These are phyloP conservation scores for Ramalina intermedia DNA, from an alignment of 495 filamentous ascomycete species.

Conservation along the genomic window DNA sequence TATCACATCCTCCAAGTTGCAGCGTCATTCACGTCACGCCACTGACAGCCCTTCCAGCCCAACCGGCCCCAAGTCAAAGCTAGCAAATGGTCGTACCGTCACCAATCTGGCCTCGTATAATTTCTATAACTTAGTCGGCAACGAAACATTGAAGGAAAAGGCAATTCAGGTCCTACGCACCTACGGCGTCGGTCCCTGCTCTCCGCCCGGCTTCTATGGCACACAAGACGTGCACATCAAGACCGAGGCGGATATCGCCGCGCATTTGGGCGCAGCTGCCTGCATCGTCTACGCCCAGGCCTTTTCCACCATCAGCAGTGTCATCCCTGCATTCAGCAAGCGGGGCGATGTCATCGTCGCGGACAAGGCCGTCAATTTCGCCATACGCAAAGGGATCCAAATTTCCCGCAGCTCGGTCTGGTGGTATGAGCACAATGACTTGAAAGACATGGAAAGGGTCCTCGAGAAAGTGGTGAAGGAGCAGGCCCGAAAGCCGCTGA, in stretches of 20 bases:
- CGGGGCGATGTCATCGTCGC: conserved; percentile 95
- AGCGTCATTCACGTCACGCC: neutral
- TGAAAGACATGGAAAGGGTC: conserved; percentile 81
- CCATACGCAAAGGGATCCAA: conserved; percentile 87
- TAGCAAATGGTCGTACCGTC: conserved; percentile 78
- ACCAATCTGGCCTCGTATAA: conserved; percentile 88
- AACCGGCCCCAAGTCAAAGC: conserved; percentile 77
- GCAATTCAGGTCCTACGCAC: conserved; percentile 84
- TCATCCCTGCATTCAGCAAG: conserved; percentile 94
- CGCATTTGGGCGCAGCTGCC: conserved; percentile 67
- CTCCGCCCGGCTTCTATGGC: conserved; percentile 93
- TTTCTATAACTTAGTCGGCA: conserved; percentile 89
- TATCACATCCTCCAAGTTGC: conserved; percentile 23
- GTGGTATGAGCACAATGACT: conserved; percentile 95
- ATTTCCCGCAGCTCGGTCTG: conserved; percentile 76
- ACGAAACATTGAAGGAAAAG: conserved; percentile 84
- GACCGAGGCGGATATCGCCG: conserved; percentile 84
- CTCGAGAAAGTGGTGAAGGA: conserved; percentile 76
- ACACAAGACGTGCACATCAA: conserved; percentile 98
- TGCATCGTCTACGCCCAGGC: conserved; percentile 93
- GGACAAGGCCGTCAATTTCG: conserved; percentile 87
- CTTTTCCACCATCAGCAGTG: conserved; percentile 84
- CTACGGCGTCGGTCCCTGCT: conserved; percentile 93
- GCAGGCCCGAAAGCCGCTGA: conserved; percentile 76
- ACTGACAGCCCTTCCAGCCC: conserved; percentile 36